These are phyloP conservation scores for Camelina laxa DNA, from an alignment of 345 rosid species.

Conservation along the genomic window DNA sequence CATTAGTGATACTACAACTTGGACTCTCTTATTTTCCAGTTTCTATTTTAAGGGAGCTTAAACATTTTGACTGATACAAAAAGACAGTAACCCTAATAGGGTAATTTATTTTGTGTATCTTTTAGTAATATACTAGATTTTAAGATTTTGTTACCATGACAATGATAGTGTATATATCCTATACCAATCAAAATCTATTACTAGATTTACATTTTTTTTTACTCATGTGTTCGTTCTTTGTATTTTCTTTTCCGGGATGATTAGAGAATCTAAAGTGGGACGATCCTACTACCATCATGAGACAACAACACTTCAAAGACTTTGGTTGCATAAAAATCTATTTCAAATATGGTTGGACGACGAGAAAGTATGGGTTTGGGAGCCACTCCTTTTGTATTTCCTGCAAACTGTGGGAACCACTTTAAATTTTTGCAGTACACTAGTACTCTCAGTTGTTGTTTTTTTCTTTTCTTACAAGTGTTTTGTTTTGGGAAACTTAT, in stretches of 20 bases:
- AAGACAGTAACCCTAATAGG: too few species aligned
- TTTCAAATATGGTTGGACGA: neutral
- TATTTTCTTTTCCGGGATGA: neutral
- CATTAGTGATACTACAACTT: neutral
- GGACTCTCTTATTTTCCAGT: neutral
- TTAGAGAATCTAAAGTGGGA: conserved; percentile 2
- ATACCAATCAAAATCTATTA: too few species aligned
- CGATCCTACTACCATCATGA: neutral
- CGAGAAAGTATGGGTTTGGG: neutral
- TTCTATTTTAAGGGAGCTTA: too few species aligned
- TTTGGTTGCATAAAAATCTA: neutral
- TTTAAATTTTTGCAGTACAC: neutral
- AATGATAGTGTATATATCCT: too few species aligned
- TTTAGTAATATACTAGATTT: too few species aligned
- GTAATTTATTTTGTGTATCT: too few species aligned
- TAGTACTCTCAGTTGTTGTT: neutral
- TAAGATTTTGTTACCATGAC: too few species aligned
- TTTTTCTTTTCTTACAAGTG: too few species aligned
- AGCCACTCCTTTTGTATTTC: neutral
- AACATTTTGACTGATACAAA: too few species aligned
- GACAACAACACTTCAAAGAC: neutral
- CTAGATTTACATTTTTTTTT: too few species aligned
- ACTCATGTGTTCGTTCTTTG: too few species aligned
- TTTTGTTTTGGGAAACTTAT: neutral
- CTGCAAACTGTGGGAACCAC: neutral